phyloP scores from a whole-genome alignment of 306 rosid species.

The Crataegus laevigata region DNA sequence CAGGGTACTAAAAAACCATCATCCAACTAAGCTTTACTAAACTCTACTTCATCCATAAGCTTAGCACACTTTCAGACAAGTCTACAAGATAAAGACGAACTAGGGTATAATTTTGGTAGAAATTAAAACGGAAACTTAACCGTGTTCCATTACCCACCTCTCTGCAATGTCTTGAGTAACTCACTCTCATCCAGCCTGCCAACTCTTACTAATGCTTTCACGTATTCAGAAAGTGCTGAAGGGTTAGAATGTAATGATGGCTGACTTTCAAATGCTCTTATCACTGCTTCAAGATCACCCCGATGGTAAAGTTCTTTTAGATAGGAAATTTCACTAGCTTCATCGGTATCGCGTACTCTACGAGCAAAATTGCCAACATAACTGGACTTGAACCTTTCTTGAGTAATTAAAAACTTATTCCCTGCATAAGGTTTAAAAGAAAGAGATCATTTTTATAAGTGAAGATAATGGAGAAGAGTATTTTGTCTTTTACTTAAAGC shows the following conservation, averaged over 20 bases:
- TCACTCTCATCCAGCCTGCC: conserved; percentile 77
- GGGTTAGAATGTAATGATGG: conserved; percentile 67
- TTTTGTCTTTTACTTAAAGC: background rate
- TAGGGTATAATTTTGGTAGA: background rate
- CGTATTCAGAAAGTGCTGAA: conserved; percentile 75
- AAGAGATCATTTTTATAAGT: conserved; percentile 1
- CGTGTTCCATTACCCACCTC: conserved; percentile 47
- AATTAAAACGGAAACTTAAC: background rate
- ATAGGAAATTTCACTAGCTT: conserved; percentile 61
- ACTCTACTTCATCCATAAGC: background rate
- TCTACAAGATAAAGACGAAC: background rate
- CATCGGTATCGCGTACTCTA: conserved; percentile 65
- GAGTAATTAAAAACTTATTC: conserved; percentile 33
- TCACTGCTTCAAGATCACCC: conserved; percentile 82
- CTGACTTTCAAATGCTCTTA: conserved; percentile 75
- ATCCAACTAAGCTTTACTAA: background rate
- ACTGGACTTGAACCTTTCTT: conserved; percentile 62
- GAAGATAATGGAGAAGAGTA: conserved; percentile 1
- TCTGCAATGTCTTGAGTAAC: conserved; percentile 65
- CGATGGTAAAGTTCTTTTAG: conserved; percentile 72
- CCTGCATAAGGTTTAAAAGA: conserved; percentile 35
- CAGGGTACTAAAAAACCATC: background rate
- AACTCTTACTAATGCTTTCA: conserved; percentile 75
- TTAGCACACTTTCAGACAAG: background rate
- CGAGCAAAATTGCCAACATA: conserved; percentile 74